Evolutionary conservation across 2,329 filamentous ascomycete species (phyloP).

Genomic region (Dendryphion nanum): DNA sequence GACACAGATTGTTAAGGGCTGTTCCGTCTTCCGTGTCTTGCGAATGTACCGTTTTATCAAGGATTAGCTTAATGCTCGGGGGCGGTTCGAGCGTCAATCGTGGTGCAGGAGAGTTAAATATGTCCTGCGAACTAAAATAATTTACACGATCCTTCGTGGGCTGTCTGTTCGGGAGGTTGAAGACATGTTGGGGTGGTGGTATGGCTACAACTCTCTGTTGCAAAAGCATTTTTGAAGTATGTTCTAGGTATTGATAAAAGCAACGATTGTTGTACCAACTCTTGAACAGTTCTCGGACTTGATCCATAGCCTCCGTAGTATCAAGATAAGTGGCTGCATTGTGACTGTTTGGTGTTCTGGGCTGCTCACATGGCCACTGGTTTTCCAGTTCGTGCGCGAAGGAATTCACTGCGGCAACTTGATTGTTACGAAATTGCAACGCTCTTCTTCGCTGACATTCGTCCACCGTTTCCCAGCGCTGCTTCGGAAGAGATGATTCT

Average conservation of each 20-base stretch:
- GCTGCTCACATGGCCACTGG: constrained; percentile 5
- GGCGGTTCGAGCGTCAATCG: too few relatives aligned
- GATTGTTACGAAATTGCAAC: background rate
- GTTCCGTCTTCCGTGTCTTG: background rate
- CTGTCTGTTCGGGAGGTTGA: background rate
- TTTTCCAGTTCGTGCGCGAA: background rate
- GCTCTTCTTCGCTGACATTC: background rate
- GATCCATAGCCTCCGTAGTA: constrained; percentile 8
- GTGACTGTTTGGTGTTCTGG: constrained; percentile 4
- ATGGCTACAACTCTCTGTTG: constrained; percentile 3
- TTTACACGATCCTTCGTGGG: background rate
- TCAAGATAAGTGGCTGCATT: constrained; percentile 8
- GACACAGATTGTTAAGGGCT: background rate
- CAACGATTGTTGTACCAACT: constrained; percentile 39
- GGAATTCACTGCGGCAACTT: background rate
- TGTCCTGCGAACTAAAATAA: background rate
- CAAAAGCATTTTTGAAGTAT: constrained; percentile 9
- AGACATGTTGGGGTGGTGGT: background rate
- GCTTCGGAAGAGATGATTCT: background rate
- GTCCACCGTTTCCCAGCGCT: background rate
- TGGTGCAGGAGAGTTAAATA: constrained; percentile 1
- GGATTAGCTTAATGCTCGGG: background rate
- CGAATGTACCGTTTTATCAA: background rate
- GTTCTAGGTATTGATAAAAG: constrained; percentile 33
- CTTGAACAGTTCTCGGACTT: constrained; percentile 14